Percentiles rank a stretch among this genome's conserved stretches.
Conservation (phyloP, 495 filamentous ascomycete species). For the Apodospora peruviana region DNA sequence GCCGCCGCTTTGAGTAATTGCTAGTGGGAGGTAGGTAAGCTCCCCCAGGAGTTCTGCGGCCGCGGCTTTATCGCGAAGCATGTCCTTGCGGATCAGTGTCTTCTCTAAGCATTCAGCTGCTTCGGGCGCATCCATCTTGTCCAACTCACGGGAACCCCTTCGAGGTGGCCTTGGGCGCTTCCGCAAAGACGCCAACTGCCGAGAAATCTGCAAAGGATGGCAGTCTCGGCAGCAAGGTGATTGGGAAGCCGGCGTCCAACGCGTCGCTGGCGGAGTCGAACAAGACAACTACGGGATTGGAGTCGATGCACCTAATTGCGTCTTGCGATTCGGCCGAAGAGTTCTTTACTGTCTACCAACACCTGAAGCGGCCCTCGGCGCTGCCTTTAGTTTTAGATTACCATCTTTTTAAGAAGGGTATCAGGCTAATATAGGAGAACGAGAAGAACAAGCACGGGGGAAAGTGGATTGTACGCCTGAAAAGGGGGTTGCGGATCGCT, state of each 20-base stretch:
- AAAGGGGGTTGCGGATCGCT: slow-evolving; percentile 95
- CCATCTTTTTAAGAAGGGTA: slow-evolving; percentile 95
- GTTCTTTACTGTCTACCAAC: slow-evolving; percentile 87
- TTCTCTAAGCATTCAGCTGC: no score
- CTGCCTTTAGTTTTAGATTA: slow-evolving; percentile 94
- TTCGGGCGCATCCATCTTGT: no score
- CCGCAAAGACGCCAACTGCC: slow-evolving; percentile 56
- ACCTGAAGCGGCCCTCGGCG: slow-evolving; percentile 81
- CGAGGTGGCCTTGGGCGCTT: slow-evolving; percentile 60
- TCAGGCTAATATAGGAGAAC: slow-evolving; percentile 97
- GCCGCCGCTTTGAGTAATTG: no score
- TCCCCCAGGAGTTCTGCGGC: no score
- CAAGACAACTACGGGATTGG: slow-evolving; percentile 32
- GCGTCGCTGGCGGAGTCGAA: slow-evolving; percentile 22
- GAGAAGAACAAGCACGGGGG: slow-evolving; percentile 93
- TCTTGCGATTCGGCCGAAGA: slow-evolving; percentile 77
- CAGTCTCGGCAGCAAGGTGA: slow-evolving; percentile 37
- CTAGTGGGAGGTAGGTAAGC: no score
- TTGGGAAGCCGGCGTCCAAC: slow-evolving; percentile 30
- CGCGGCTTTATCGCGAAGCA: no score
- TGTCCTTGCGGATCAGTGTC: no score
- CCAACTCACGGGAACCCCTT: slow-evolving; percentile 75
- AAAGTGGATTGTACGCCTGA: slow-evolving; percentile 93
- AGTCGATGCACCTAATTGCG: slow-evolving; percentile 83
- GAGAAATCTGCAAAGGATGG: slow-evolving; percentile 51